Base-by-base conservation (phyloP, 306 rosid genomes). In the Lathyrus tuberosus region DNA sequence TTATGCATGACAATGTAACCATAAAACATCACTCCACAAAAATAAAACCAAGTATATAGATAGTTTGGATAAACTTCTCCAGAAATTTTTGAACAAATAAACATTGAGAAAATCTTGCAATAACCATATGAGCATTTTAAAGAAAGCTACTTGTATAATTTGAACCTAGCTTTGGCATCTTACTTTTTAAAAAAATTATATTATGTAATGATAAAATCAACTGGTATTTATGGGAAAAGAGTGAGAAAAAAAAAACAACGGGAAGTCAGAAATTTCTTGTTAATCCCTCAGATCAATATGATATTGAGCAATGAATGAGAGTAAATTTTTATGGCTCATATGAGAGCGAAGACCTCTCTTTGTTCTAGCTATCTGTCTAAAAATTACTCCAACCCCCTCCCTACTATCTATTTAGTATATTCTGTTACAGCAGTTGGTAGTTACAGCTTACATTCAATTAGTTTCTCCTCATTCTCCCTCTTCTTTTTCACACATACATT, bases 1-100 rank as follows among this genome's bases (percentile, higher is more conserved):
- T 24, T 60, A 9, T 24, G n/a, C 56, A 57, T 16, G 49, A 38
- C 15, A 7, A 18, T 10, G 53, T 30, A 26, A 62, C 62, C 6
- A 35, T 40, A 65, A 58, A 68, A 43, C 33, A 49, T 35, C 73
- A 74, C 71, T 42, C 71, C 54, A 47, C 65, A 28, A 56, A 70
- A 31, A 30, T 11, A 59, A 57, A 66, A 43, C 65, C 53, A 28
- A 33, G 17, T 8, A 62, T 40, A 62, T 2, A 18, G 47, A 38
- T 10, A 61, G 26, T 62, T 37, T 62, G 30, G 48, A 62, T 62
- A 37, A 62, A 62, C 16, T 62, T 35, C 46, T 31, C 28, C 28
- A 11, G 14, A 38, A 40, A 37, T 3, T 62, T 10, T 38, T 17
- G 31, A 18, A 38, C 4, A 62, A 38, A 38, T 16, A 61, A 17